Conservation (phyloP, 1,284 basidiomycete species). For the Porogramme epimiltina region DNA sequence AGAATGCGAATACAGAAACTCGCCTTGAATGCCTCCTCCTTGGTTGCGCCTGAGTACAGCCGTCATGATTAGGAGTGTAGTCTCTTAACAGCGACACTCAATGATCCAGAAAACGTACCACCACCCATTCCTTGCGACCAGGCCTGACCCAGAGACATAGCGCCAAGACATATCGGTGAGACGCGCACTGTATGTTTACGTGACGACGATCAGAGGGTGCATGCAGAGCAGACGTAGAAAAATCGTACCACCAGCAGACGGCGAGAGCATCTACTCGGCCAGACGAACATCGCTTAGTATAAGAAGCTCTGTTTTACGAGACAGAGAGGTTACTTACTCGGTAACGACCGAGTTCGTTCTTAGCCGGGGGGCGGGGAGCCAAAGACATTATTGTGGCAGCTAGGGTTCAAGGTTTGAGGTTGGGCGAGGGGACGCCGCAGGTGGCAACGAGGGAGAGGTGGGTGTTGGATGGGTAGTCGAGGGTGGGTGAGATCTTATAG, state of each 20-base stretch:
- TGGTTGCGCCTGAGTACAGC: background rate
- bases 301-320: too few species aligned
- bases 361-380: constrained; percentile 1
- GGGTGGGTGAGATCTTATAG: too few species aligned
- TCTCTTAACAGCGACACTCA: too few species aligned
- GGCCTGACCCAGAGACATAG: constrained; percentile 16
- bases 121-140: constrained; percentile 6
- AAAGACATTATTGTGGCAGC: too few species aligned
- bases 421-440: too few species aligned
- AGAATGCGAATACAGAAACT: background rate
- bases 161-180: constrained; percentile 14
- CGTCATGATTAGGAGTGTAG: background rate
- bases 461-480: too few species aligned
- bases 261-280: constrained; percentile 6
- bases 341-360: constrained; percentile 7
- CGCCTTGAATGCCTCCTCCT: constrained; percentile 14
- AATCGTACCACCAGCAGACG: constrained; percentile 9
- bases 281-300: too few species aligned
- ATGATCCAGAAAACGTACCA: constrained; percentile 4
- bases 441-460: too few species aligned
- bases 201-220: background rate
- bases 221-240: background rate
- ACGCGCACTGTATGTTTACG: constrained; percentile 7
- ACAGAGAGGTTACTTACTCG: background rate
- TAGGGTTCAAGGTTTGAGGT: too few species aligned